A percentile compares a stretch with the other conserved stretches of the same genome.
phyloP scores from a whole-genome alignment of 2,329 filamentous ascomycete genomes.

The Colletotrichum spaethianum region DNA sequence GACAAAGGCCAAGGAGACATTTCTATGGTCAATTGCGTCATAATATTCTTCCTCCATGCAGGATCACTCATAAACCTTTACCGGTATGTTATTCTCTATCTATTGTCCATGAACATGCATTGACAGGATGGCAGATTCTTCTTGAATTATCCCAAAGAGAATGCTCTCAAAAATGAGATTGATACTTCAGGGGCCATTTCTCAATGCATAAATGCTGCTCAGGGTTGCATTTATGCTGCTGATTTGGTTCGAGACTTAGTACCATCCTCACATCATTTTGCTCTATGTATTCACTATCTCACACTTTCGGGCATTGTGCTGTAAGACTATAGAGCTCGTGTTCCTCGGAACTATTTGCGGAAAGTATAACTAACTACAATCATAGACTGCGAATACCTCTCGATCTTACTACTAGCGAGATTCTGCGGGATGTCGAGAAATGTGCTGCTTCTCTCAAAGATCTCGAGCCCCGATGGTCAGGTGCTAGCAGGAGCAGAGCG shows the following conservation, averaged over 20 bases:
- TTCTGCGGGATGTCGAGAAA: conserved; percentile 41
- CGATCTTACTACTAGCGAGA: not conserved
- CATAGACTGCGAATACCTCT: not conserved
- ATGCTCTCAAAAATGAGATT: not conserved
- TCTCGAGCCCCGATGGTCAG: conserved; percentile 46
- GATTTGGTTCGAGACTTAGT: conserved; percentile 47
- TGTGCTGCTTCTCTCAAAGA: conserved; percentile 45
- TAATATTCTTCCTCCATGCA: conserved; percentile 48
- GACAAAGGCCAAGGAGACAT: conserved; percentile 32
- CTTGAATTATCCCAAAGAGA: conserved; percentile 1
- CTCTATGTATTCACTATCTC: conserved; percentile 47
- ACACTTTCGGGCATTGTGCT: conserved; percentile 46
- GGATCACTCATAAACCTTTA: conserved; percentile 48
- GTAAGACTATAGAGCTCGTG: conserved; percentile 38
- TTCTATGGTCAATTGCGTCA: conserved; percentile 48
- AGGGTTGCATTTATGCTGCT: conserved; percentile 47
- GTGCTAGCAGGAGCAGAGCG: conserved; percentile 43
- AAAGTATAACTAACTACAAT: not conserved
- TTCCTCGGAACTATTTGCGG: not conserved
- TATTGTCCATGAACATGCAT: not conserved
- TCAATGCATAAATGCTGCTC: conserved; percentile 47
- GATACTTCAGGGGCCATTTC: conserved; percentile 8
- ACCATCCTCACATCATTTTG: conserved; percentile 47
- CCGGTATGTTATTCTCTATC: conserved; percentile 23
- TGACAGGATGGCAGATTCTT: conserved; percentile 2